Conservation (phyloP, 352 stramenopile genomes). For the Globisporangium iwayamae region DNA sequence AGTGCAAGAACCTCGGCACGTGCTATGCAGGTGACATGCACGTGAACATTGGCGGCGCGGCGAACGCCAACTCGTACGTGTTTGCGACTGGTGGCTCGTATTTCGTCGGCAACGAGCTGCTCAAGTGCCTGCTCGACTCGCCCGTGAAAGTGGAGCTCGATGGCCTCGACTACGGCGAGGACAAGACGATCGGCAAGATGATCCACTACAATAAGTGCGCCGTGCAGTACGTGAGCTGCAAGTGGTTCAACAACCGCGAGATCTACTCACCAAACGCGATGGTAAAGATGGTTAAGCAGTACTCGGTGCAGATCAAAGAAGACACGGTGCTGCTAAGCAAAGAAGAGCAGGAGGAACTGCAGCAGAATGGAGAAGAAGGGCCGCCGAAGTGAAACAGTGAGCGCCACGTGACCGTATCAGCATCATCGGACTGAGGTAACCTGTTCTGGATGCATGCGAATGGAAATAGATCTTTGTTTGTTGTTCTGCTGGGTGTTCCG, state of each 20-base stretch:
- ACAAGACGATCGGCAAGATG: constrained; percentile 83
- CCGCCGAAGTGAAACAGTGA: background rate
- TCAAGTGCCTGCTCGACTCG: constrained; percentile 62
- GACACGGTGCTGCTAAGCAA: constrained; percentile 55
- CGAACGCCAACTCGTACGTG: constrained; percentile 75
- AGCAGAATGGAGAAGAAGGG: background rate
- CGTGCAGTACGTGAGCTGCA: constrained; percentile 80
- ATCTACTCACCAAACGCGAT: constrained; percentile 65
- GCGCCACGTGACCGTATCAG: background rate
- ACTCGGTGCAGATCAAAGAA: constrained; percentile 48
- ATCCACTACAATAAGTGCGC: constrained; percentile 77
- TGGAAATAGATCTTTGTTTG: constrained; percentile 7
- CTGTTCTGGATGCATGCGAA: background rate
- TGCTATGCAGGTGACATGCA: constrained; percentile 83
- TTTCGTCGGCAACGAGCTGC: constrained; percentile 64
- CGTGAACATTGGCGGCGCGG: constrained; percentile 60
- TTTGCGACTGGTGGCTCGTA: constrained; percentile 76
- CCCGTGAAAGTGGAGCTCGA: constrained; percentile 60
- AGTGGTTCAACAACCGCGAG: constrained; percentile 85
- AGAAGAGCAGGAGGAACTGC: constrained; percentile 31
- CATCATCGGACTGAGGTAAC: background rate
- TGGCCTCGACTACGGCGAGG: constrained; percentile 68
- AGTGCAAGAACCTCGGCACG: constrained; percentile 57
- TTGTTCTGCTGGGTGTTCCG: background rate
- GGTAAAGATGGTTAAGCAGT: constrained; percentile 67